Base-by-base conservation (phyloP, 208 protist species). In the Trypanosoma rangeli region DNA sequence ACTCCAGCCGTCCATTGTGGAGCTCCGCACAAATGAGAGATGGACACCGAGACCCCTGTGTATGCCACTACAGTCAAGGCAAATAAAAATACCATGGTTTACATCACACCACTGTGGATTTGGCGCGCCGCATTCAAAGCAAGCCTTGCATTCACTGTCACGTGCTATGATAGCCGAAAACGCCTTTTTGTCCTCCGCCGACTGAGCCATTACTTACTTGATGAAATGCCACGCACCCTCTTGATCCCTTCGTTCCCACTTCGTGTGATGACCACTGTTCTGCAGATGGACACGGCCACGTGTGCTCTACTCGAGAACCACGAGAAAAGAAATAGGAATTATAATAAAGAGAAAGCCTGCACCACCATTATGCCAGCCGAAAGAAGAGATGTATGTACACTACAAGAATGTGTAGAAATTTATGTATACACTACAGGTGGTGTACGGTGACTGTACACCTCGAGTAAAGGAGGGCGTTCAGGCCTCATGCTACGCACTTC, bases 41-140 rank as follows among this genome's bases (percentile, higher is more conserved):
- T 98, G 96, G 31, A 97, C 93, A 42, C 96, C 96, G 8, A 98
- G 89, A 58, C 89, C 86, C 53, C 96, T 85, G 81, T 98, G 96
- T 29, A 94, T 79, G 31, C 93, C 93, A 42, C 86, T 92, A 75
- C 93, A 97, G 28, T 96, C 88, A 4, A 97, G 80, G 64, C 93
- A 97, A 28, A 97, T 89, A 65, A 97, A 96, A 42, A 93, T 82
- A 31, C 83, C 91, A 66, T 96, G 93, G 67, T 91, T 81, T 31
- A 96, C 83, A 71, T 93, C 87, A 62, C 90, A 95, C 91, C 93
- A 97, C 77, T 95, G 93, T n/a, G 93, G 89, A 70, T 94, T 95
- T n/a, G 78, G 75, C 1, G 81, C 55, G 12, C 84, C 89, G 62
- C 93, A 97, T 63, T 97, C 93, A 68, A 95, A 94, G 78, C 93